Evolutionary conservation across 176 grass and related monocot genomes (phyloP).

Genomic region (Canna indica): DNA sequence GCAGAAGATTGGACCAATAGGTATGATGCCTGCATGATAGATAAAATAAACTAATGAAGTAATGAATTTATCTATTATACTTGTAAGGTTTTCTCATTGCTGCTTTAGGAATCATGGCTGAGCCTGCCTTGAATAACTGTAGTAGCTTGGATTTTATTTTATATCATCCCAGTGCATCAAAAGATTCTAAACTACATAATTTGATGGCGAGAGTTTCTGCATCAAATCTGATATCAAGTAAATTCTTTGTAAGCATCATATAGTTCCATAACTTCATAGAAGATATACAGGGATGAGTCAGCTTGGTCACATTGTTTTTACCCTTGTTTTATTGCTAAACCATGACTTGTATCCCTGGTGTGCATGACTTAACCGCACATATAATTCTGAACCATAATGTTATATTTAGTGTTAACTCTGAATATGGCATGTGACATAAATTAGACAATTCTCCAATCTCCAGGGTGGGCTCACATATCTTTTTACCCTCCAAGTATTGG

Average conservation of each 20-base stretch:
- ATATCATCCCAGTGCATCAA: background rate
- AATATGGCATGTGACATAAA: background rate
- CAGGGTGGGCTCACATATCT: too few species aligned
- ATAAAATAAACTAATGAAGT: background rate
- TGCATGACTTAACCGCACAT: too few species aligned
- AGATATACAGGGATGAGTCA: background rate
- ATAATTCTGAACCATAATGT: background rate
- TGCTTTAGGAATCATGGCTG: background rate
- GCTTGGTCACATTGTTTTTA: background rate
- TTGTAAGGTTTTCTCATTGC: background rate
- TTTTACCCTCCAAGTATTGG: too few species aligned
- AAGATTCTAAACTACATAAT: background rate
- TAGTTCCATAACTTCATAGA: background rate
- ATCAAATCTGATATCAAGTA: background rate
- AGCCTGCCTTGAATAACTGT: background rate
- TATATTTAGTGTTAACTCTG: background rate
- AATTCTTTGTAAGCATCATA: background rate
- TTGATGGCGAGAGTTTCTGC: background rate
- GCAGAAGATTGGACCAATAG: constrained; percentile 70
- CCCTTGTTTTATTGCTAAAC: background rate
- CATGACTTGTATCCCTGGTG: background rate
- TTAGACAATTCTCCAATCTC: too few species aligned
- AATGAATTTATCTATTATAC: too few species aligned
- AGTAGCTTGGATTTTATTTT: background rate
- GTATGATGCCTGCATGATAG: constrained; percentile 20